Percentiles rank a stretch among this genome's conserved stretches.
phyloP scores from a whole-genome alignment of 495 filamentous ascomycete species.

The Penicillium canariense region DNA sequence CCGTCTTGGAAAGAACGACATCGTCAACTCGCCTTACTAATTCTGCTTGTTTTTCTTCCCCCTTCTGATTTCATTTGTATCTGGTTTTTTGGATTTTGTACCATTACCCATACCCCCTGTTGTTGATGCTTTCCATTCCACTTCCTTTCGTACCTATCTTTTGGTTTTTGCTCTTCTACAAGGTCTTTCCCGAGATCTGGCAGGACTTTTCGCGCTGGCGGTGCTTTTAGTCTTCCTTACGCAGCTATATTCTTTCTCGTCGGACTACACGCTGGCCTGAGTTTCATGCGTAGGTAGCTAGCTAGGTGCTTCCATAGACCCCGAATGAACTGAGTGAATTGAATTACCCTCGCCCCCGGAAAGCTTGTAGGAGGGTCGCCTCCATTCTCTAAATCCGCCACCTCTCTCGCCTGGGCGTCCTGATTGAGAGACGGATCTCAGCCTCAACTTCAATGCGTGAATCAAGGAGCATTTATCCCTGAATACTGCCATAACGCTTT shows the following conservation, averaged over 20 bases:
- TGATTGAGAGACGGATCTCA: too few relatives aligned
- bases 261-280: not conserved
- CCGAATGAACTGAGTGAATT: not conserved
- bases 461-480: too few relatives aligned
- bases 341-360: not conserved
- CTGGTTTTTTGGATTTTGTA: conserved; percentile 22
- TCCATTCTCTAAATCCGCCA: too few relatives aligned
- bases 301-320: not conserved
- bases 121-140: conserved; percentile 24
- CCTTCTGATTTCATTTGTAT: conserved; percentile 2
- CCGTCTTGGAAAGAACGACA: conserved; percentile 65
- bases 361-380: not conserved
- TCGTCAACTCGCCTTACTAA: conserved; percentile 85
- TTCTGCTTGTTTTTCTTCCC: conserved; percentile 10
- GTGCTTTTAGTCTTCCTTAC: not conserved
- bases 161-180: not conserved
- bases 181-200: not conserved
- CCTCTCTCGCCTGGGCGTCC: too few relatives aligned
- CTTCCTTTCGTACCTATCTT: conserved; percentile 9
- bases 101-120: conserved; percentile 42
- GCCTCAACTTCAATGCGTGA: too few relatives aligned
- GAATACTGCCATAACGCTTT: too few relatives aligned
- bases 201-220: not conserved
- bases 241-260: not conserved
- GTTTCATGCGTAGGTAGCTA: conserved; percentile 3